Conservation (phyloP, 371 early-diverging fungal species). For the Mortierella sp. region DNA sequence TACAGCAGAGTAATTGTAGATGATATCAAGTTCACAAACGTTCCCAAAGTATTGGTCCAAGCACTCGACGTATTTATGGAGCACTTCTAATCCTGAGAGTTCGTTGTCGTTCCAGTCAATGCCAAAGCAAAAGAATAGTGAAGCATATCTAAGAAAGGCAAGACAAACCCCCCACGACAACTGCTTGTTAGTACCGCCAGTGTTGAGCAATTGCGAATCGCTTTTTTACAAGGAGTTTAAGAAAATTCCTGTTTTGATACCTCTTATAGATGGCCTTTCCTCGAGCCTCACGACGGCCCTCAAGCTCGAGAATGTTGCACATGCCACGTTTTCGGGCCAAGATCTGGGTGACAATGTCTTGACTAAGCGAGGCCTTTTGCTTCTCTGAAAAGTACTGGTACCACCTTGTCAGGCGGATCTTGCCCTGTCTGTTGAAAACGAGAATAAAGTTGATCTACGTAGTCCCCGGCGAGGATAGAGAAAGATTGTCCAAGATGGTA, state of each 20-base stretch:
- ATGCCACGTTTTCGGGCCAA: conserved; percentile 55
- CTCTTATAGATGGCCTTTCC: conserved; percentile 58
- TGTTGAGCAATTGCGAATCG: too few species aligned
- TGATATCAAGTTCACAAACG: conserved; percentile 75
- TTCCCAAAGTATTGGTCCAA: conserved; percentile 62
- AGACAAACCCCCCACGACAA: too few species aligned
- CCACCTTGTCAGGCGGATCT: conserved; percentile 58
- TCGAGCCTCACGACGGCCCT: conserved; percentile 48
- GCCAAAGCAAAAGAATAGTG: conserved; percentile 56
- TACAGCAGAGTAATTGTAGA: conserved; percentile 68
- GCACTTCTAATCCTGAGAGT: conserved; percentile 52
- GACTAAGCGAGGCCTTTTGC: conserved; percentile 55
- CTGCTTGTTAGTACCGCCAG: background rate
- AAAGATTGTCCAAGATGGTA: too few species aligned
- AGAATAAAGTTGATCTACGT: conserved; percentile 56
- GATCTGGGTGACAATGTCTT: conserved; percentile 55
- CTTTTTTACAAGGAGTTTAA: too few species aligned
- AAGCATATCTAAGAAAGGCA: conserved; percentile 49
- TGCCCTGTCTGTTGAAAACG: conserved; percentile 60
- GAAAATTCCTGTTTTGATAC: conserved; percentile 17
- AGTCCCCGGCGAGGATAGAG: too few species aligned
- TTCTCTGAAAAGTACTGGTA: conserved; percentile 48
- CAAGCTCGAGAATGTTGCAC: conserved; percentile 58
- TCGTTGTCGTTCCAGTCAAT: conserved; percentile 59
- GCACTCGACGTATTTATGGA: conserved; percentile 58